phyloP scores from a whole-genome alignment of 2,329 filamentous ascomycete species.

The Aureobasidium sp. region DNA sequence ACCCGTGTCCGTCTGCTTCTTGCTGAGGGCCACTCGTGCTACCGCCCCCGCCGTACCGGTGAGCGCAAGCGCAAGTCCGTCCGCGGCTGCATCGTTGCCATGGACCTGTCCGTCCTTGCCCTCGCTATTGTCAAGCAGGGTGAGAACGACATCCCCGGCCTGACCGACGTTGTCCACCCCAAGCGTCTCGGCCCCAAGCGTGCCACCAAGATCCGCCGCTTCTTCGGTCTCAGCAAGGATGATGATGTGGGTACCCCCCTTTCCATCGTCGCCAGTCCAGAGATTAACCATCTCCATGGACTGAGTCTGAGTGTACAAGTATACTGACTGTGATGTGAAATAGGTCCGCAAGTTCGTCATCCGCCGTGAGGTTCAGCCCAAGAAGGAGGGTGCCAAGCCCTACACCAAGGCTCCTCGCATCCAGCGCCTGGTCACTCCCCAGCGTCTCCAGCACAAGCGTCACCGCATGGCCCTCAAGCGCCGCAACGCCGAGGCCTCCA shows the following conservation, averaged over 20 bases:
- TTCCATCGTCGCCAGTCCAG: slow-evolving; percentile 52
- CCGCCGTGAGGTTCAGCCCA: slow-evolving; percentile 92
- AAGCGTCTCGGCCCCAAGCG: slow-evolving; percentile 99
- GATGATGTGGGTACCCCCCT: slow-evolving; percentile 84
- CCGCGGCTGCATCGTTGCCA: slow-evolving; percentile 96
- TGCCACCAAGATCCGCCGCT: slow-evolving; percentile 98
- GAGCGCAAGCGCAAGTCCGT: slow-evolving; percentile 99
- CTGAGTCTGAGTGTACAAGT: slow-evolving; percentile 37
- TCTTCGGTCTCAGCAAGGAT: slow-evolving; percentile 99
- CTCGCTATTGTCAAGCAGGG: slow-evolving; percentile 97
- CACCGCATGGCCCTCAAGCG: slow-evolving; percentile 97
- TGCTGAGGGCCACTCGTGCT: slow-evolving; percentile 95
- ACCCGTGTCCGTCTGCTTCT: slow-evolving; percentile 98
- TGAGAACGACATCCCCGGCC: slow-evolving; percentile 83
- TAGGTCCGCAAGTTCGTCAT: slow-evolving; percentile 99
- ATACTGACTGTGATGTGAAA: slow-evolving; percentile 21
- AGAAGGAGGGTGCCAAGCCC: slow-evolving; percentile 92
- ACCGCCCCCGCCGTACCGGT: slow-evolving; percentile 92
- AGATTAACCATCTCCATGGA: slow-evolving; percentile 22
- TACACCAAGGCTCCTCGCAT: slow-evolving; percentile 99
- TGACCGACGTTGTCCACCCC: slow-evolving; percentile 96
- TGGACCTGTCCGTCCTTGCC: slow-evolving; percentile 89
- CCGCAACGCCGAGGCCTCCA: slow-evolving; percentile 90
- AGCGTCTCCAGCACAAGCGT: slow-evolving; percentile 99
- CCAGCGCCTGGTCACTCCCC: slow-evolving; percentile 97